Percentiles rank a stretch among this genome's conserved stretches.
Conservation (phyloP, 208 protist genomes). For the Wallacemonas rigidus region DNA sequence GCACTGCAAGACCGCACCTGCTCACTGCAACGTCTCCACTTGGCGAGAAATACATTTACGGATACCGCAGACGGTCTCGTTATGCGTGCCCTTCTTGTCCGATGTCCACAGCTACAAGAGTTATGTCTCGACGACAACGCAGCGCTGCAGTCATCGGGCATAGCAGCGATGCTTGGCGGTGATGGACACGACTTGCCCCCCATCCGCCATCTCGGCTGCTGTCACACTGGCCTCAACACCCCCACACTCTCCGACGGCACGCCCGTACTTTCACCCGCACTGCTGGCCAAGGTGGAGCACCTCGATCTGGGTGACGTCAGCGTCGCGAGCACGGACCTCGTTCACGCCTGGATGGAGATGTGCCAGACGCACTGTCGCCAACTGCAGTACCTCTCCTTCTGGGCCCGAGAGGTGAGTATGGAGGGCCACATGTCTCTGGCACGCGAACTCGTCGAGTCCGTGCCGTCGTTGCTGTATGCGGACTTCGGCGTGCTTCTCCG, state of each 20-base stretch:
- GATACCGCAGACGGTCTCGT: conserved; percentile 34
- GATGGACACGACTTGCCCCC: conserved; percentile 23
- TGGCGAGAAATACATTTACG: conserved; percentile 56
- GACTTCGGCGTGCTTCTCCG: conserved; percentile 68
- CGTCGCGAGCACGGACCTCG: conserved; percentile 21
- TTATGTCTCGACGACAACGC: conserved; percentile 59
- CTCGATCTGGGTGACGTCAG: conserved; percentile 59
- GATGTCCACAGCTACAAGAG: conserved; percentile 50
- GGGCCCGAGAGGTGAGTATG: conserved; percentile 66
- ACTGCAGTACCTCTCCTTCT: conserved; percentile 58
- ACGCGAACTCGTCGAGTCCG: conserved; percentile 28
- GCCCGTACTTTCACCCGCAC: conserved; percentile 28
- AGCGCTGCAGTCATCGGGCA: conserved; percentile 37
- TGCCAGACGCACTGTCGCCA: conserved; percentile 20
- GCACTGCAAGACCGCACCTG: conserved; percentile 23
- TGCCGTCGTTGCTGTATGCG: conserved; percentile 46
- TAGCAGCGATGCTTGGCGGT: conserved; percentile 30
- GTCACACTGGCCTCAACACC: conserved; percentile 33
- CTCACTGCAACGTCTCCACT: conserved; percentile 39
- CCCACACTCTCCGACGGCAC: conserved; percentile 18
- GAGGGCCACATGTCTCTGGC: conserved; percentile 34
- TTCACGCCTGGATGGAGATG: conserved; percentile 32
- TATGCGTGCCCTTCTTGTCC: conserved; percentile 41
- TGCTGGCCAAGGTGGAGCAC: conserved; percentile 39
- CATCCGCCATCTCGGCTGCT: conserved; percentile 46